Conservation (phyloP, 176 grass and related monocot genomes). For the Triticum dicoccoides region DNA sequence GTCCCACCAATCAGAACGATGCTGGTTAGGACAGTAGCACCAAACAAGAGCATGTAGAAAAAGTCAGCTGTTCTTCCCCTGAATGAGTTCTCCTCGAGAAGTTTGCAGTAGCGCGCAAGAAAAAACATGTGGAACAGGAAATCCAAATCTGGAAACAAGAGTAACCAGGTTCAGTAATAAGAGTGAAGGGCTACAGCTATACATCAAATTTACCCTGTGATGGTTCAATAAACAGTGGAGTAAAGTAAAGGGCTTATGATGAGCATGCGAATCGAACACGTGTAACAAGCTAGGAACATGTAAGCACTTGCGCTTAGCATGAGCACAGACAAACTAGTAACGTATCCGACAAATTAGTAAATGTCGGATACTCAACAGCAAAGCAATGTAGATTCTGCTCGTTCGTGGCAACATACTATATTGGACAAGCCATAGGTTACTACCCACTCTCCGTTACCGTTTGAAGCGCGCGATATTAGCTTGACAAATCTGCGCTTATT, state of each 20-base stretch:
- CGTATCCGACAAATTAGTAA: background rate
- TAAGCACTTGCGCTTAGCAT: background rate
- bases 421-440: background rate
- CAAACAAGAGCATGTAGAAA: conserved; percentile 97
- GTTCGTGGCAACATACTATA: background rate
- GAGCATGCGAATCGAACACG: background rate
- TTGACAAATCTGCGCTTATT: background rate
- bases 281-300: background rate
- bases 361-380: background rate
- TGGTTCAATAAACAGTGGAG: too few relatives aligned
- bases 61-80: conserved; percentile 98
- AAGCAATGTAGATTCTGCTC: background rate
- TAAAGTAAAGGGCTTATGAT: background rate
- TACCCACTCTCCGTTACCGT: background rate
- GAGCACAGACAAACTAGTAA: background rate
- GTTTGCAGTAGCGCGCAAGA: conserved; percentile 94
- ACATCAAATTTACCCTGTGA: background rate
- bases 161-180: background rate
- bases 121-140: conserved; percentile 99
- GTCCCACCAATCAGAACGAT: conserved; percentile 94
- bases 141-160: conserved; percentile 78
- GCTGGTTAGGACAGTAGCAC: conserved; percentile 81
- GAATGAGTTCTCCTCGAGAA: conserved; percentile 98
- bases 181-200: conserved; percentile 4
- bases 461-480: background rate